A percentile compares a stretch with the other conserved stretches of the same genome.
phyloP scores from a whole-genome alignment of 495 filamentous ascomycete genomes.

The Podospora fimiseda region DNA sequence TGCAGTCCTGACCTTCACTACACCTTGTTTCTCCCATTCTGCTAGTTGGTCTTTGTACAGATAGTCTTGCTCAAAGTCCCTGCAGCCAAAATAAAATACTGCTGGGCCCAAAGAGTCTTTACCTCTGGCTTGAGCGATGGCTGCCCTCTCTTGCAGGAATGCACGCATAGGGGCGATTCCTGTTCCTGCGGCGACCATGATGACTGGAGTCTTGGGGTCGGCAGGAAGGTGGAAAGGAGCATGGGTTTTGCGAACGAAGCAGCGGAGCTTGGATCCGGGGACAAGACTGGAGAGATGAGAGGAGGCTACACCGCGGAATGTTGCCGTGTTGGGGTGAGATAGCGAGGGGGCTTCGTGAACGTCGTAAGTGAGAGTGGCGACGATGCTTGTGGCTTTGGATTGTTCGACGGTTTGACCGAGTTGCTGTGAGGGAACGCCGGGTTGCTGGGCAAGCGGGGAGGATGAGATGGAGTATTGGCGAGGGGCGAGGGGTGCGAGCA shows the following conservation, averaged over 20 bases:
- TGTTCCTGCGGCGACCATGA: constrained; percentile 51
- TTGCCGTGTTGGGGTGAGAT: constrained; percentile 21
- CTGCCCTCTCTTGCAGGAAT: constrained; percentile 56
- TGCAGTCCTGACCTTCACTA: constrained; percentile 39
- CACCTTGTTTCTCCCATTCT: constrained; percentile 46
- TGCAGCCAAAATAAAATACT: constrained; percentile 54
- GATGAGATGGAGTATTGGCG: constrained; percentile 53
- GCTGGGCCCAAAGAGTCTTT: constrained; percentile 27
- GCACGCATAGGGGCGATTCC: constrained; percentile 58
- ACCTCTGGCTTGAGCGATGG: constrained; percentile 34
- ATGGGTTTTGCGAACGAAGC: constrained; percentile 50
- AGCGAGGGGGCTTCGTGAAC: constrained; percentile 36
- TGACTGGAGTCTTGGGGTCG: constrained; percentile 50
- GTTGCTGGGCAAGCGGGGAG: constrained; percentile 1
- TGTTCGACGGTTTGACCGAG: constrained; percentile 23
- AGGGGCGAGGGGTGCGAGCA: constrained; percentile 57
- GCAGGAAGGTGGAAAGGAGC: constrained; percentile 54
- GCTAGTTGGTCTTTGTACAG: constrained; percentile 49
- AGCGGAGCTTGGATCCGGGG: constrained; percentile 41
- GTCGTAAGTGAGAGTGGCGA: constrained; percentile 52
- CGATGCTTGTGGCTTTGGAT: constrained; percentile 39
- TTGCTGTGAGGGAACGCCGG: neutral
- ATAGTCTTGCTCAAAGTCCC: constrained; percentile 45
- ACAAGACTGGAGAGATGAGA: constrained; percentile 50
- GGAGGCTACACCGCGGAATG: constrained; percentile 48